Conservation (phyloP, 495 filamentous ascomycete genomes). For the Penicillium roqueforti region DNA sequence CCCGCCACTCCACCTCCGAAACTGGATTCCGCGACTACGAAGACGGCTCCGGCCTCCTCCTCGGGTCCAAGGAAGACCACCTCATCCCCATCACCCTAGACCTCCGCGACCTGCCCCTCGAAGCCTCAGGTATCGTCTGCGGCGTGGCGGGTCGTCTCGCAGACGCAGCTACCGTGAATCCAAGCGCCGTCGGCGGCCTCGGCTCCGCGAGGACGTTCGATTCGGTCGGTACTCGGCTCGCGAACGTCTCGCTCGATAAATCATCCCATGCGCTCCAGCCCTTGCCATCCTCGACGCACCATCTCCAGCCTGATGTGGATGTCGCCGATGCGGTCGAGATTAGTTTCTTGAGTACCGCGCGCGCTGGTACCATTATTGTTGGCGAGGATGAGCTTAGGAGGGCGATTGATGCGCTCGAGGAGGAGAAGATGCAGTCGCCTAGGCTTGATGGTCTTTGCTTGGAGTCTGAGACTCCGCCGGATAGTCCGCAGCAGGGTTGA, state of each 20-base stretch:
- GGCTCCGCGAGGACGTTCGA: conserved; percentile 20
- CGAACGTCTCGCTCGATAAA: conserved; percentile 7
- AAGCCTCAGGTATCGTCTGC: conserved; percentile 91
- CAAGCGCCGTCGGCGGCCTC: conserved; percentile 8
- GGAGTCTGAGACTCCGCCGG: background rate
- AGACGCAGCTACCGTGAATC: conserved; percentile 36
- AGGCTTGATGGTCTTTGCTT: background rate
- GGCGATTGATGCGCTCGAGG: conserved; percentile 67
- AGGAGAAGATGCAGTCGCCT: conserved; percentile 23
- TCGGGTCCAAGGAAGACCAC: conserved; percentile 74
- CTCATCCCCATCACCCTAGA: conserved; percentile 90
- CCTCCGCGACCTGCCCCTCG: conserved; percentile 71
- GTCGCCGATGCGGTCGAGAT: conserved; percentile 69
- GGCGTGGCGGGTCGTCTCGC: conserved; percentile 81
- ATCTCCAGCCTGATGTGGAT: conserved; percentile 40
- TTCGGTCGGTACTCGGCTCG: conserved; percentile 16
- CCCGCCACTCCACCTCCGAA: conserved; percentile 25
- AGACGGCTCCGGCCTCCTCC: conserved; percentile 51
- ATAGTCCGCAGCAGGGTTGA: background rate
- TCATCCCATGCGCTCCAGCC: conserved; percentile 4
- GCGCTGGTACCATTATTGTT: conserved; percentile 87
- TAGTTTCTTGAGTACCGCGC: conserved; percentile 83
- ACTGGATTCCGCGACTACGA: conserved; percentile 47
- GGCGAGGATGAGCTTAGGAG: conserved; percentile 63
- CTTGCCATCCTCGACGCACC: conserved; percentile 22